Percentiles rank a stretch among this genome's conserved stretches.
These are phyloP conservation scores for Penicillium paxilli DNA, from an alignment of 495 filamentous ascomycete genomes.

Conservation along the genomic window DNA sequence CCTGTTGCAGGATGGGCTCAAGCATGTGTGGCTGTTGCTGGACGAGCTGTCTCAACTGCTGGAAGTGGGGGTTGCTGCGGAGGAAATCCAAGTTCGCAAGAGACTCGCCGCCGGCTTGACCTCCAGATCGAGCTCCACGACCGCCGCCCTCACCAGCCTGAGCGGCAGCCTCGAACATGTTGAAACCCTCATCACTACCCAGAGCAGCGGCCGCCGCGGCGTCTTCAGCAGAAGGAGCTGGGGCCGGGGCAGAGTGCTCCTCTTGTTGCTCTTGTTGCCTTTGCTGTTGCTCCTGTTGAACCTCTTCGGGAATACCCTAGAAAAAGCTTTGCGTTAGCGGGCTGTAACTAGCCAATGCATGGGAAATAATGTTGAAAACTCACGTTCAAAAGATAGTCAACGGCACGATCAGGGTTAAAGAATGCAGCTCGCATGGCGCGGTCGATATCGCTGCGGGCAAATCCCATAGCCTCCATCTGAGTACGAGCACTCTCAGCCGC, in stretches of 20 bases:
- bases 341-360: neutral
- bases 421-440: conserved; percentile 94
- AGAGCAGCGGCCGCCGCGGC: conserved; percentile 19
- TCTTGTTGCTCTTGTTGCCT: conserved; percentile 20
- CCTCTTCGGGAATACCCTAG: conserved; percentile 86
- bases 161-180: conserved; percentile 93
- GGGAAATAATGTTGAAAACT: conserved; percentile 29
- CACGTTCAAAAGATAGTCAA: conserved; percentile 91
- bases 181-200: conserved; percentile 69
- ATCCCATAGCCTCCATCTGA: conserved; percentile 98
- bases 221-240: conserved; percentile 38
- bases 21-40: conserved; percentile 98
- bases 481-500: conserved; percentile 81
- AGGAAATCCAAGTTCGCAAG: conserved; percentile 88
- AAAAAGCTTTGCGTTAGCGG: neutral
- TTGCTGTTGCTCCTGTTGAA: conserved; percentile 68
- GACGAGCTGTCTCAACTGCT: conserved; percentile 93
- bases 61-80: conserved; percentile 95
- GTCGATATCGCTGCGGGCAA: conserved; percentile 80
- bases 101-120: conserved; percentile 44
- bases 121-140: conserved; percentile 50
- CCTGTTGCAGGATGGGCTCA: conserved; percentile 94
- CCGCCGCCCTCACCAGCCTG: conserved; percentile 63
- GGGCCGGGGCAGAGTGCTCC: conserved; percentile 24
- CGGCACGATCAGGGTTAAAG: conserved; percentile 94